These are phyloP conservation scores for Phytophthora vignae DNA, from an alignment of 352 stramenopile species.

Conservation along the genomic window DNA sequence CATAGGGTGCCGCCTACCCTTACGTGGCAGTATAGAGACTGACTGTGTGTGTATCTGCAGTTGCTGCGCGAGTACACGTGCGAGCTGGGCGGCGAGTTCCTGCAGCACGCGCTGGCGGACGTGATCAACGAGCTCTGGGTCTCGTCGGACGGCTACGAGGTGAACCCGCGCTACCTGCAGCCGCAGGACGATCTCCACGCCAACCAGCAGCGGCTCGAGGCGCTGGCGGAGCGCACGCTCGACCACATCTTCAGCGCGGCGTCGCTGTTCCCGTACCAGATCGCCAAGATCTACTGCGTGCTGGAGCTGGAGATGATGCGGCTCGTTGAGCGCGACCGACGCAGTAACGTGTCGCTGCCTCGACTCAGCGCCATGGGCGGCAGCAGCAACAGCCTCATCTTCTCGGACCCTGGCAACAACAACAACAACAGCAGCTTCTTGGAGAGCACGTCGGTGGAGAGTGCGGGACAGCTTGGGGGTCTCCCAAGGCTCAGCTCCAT, in stretches of 20 bases:
- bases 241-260: slow-evolving; percentile 56
- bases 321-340: slow-evolving; percentile 68
- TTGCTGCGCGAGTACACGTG: slow-evolving; percentile 84
- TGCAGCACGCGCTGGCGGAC: slow-evolving; percentile 63
- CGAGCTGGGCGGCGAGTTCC: slow-evolving; percentile 71
- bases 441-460: slow-evolving; percentile 50
- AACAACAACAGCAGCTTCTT: slow-evolving; percentile 31
- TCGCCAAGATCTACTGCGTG: slow-evolving; percentile 81
- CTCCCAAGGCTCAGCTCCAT: slow-evolving; percentile 65
- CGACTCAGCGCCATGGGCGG: slow-evolving; percentile 64
- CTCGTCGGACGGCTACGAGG: slow-evolving; percentile 57
- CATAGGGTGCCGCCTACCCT: slow-evolving; percentile 7
- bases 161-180: slow-evolving; percentile 64
- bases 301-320: slow-evolving; percentile 77
- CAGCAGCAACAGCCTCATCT: slow-evolving; percentile 36
- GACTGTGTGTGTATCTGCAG: slow-evolving; percentile 15
- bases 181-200: slow-evolving; percentile 49
- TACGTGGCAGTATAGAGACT: slow-evolving; percentile 3
- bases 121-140: slow-evolving; percentile 64
- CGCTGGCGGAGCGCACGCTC: slow-evolving; percentile 59
- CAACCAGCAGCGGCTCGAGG: slow-evolving; percentile 66
- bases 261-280: slow-evolving; percentile 73
- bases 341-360: slow-evolving; percentile 55
- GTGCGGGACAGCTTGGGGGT: slow-evolving; percentile 36
- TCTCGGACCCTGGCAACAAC: slow-evolving; percentile 36